Base-by-base conservation (phyloP, 176 grass and related monocot species). In the Cenchrus americanus region DNA sequence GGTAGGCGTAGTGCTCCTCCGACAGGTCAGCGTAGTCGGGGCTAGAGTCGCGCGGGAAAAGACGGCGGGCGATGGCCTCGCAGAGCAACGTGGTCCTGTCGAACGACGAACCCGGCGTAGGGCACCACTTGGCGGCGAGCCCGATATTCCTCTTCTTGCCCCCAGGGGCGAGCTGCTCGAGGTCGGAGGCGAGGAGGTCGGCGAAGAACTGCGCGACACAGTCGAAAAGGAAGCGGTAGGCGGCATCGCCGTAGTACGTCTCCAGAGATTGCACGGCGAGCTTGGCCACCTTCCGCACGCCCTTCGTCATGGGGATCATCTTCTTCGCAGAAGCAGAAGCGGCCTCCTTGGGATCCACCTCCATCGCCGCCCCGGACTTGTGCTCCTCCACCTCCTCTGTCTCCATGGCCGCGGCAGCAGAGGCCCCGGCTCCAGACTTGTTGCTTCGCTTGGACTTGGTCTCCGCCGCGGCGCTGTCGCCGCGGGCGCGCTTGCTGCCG, bases 161-260 rank as follows among this genome's bases (percentile, higher is more conserved):
- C 5, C 37, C 69, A 17, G 34, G 34, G 64, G 17, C 34, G 14
- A 90, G 76, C 66, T 86, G 70, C 66, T 76, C 21, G 62, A 93
- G 10, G 63, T 94, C 91, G 0, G 82, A 76, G 48, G 59, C 53
- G 32, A 93, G 91, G 21, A 93, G 81, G 1, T 78, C 76, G n/a
- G 80, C 86, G 40, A 93, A 93, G 46, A 85, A 63, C 15, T 89
- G 76, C 0, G 81, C 85, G 26, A 85, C 42, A 40, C 67, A 18
- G 47, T 93, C 91, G 50, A 87, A 82, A 32, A 93, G 87, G 66
- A 85, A 87, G 44, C 84, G 91, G 81, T 93, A 93, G 27, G 44
- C 71, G 19, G 40, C 41, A 65, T 90, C 82, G 14, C 84, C 69
- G 18, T 53, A 67, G 63, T 93, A 90, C 18, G 58, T 87, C 78